Evolutionary conservation across 495 filamentous ascomycete species (phyloP).

Genomic region (Aspergillus sclerotiicarbonarius): DNA sequence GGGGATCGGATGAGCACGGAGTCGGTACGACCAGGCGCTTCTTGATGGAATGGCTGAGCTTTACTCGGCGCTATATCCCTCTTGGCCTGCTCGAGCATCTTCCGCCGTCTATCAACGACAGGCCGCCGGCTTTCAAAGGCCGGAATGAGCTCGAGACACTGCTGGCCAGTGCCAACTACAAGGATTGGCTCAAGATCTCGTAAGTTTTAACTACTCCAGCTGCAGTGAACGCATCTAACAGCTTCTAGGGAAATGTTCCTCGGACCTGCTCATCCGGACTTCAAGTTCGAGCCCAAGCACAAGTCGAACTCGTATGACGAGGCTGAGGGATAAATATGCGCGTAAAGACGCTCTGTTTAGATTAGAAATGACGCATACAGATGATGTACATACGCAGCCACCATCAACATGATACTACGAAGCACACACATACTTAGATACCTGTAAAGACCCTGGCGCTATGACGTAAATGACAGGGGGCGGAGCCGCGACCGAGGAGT

Average conservation of each 20-base stretch:
- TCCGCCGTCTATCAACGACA: slow-evolving; percentile 81
- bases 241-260: slow-evolving; percentile 90
- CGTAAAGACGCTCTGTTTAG: slow-evolving; percentile 27
- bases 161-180: slow-evolving; percentile 82
- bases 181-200: slow-evolving; percentile 99
- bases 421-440: neutral
- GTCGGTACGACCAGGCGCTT: slow-evolving; percentile 86
- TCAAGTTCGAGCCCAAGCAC: slow-evolving; percentile 97
- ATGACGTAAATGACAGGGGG: neutral
- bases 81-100: slow-evolving; percentile 83
- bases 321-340: slow-evolving; percentile 52
- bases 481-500: slow-evolving; percentile 4
- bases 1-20: slow-evolving; percentile 93
- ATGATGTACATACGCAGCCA: slow-evolving; percentile 8
- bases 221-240: neutral
- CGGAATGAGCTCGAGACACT: slow-evolving; percentile 89
- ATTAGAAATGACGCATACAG: slow-evolving; percentile 10
- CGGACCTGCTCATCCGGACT: slow-evolving; percentile 82
- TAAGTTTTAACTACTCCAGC: slow-evolving; percentile 44
- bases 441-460: neutral
- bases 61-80: slow-evolving; percentile 85
- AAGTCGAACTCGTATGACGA: slow-evolving; percentile 83
- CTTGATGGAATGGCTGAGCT: slow-evolving; percentile 92
- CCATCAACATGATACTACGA: neutral
- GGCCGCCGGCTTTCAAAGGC: slow-evolving; percentile 78